Conservation (phyloP, 768 basidiomycete genomes). For the Termitomyces sp. region DNA sequence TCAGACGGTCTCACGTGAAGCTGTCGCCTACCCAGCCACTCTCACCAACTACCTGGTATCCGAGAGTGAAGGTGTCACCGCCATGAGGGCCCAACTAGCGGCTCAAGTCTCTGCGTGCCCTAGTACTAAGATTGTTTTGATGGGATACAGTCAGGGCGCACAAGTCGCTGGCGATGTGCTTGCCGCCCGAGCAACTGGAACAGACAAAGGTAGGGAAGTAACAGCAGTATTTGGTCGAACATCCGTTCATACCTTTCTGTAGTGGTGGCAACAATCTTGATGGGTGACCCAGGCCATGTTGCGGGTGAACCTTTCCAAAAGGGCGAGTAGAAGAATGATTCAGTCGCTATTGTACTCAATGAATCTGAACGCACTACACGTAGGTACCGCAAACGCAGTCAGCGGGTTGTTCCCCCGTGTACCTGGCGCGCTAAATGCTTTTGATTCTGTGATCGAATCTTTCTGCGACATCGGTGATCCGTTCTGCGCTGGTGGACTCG, state of each 20-base stretch:
- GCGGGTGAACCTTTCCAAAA: constrained; percentile 11
- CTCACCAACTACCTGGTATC: constrained; percentile 9
- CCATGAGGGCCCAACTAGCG: constrained; percentile 8
- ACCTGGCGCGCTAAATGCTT: constrained; percentile 5
- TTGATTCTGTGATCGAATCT: constrained; percentile 7
- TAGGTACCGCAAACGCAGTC: constrained; percentile 9
- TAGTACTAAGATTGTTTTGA: constrained; percentile 11
- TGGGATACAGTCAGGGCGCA: constrained; percentile 13
- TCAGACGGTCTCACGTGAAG: constrained; percentile 10
- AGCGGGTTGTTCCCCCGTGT: constrained; percentile 11
- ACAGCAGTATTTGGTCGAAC: background rate
- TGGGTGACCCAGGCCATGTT: constrained; percentile 13
- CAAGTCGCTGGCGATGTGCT: constrained; percentile 14
- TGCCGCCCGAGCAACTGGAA: constrained; percentile 5
- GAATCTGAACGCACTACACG: background rate
- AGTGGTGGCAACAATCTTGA: constrained; percentile 10
- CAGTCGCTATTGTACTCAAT: background rate
- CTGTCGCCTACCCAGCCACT: constrained; percentile 8
- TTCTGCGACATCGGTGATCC: constrained; percentile 25
- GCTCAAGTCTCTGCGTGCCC: constrained; percentile 9
- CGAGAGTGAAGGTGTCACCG: constrained; percentile 6
- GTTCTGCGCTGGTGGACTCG: constrained; percentile 23
- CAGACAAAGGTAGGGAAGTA: background rate
- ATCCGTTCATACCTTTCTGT: background rate
- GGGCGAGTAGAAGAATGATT: background rate